Evolutionary conservation across 192 early-diverging fungal species (phyloP).

Genomic region (Backusella westeae): DNA sequence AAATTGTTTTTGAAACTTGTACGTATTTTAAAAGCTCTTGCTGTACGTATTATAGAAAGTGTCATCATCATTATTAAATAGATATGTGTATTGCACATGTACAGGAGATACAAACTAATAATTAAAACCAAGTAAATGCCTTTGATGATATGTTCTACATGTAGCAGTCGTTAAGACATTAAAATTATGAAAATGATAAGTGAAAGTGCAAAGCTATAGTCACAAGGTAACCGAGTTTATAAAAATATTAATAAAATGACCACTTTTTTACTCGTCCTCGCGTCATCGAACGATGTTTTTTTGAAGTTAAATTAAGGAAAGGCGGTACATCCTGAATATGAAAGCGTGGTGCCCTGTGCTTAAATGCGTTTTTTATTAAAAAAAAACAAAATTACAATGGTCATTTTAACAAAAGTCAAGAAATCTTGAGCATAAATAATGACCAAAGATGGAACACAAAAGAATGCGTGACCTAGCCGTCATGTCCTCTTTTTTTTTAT

Average conservation of each 20-base stretch:
- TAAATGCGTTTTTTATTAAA: neutral
- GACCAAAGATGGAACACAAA: neutral
- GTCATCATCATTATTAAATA: too few relatives aligned
- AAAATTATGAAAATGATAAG: too few relatives aligned
- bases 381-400: neutral
- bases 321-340: neutral
- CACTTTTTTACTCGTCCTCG: neutral
- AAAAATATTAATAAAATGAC: neutral
- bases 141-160: too few relatives aligned
- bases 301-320: neutral
- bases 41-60: too few relatives aligned
- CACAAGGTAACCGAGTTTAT: neutral
- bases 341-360: neutral
- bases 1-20: too few relatives aligned
- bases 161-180: too few relatives aligned
- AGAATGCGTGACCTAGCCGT: neutral
- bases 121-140: too few relatives aligned
- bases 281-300: neutral
- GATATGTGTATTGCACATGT: too few relatives aligned
- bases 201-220: neutral
- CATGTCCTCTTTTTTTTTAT: too few relatives aligned
- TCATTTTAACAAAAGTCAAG: too few relatives aligned
- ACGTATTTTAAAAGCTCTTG: too few relatives aligned
- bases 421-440: neutral
- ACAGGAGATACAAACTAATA: too few relatives aligned